A percentile compares a stretch with the other conserved stretches of the same genome.
These are phyloP conservation scores for Leptographium lundbergii DNA, from an alignment of 2,329 filamentous ascomycete species.

Conservation along the genomic window DNA sequence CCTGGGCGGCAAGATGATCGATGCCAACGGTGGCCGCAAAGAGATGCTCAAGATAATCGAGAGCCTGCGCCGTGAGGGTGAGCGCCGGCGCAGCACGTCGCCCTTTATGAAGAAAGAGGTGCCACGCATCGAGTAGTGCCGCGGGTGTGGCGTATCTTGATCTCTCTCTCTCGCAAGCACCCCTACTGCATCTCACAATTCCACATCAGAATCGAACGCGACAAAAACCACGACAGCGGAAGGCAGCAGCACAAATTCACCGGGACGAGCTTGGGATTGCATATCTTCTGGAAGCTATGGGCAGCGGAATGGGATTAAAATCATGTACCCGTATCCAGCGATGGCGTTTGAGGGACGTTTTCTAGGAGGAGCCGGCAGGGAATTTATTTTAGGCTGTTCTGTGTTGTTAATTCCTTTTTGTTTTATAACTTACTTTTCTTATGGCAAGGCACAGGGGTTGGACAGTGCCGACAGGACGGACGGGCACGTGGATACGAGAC, in stretches of 20 bases:
- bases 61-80: conserved; percentile 72
- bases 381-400: not conserved
- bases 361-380: not conserved
- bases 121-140: conserved; percentile 29
- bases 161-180: not conserved
- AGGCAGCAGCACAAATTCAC: not conserved
- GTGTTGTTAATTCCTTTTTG: not conserved
- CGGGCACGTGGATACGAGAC: not conserved
- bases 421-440: not conserved
- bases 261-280: not conserved
- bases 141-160: not conserved
- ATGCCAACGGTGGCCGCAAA: conserved; percentile 68
- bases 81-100: conserved; percentile 48
- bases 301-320: not conserved
- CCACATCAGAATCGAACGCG: too few relatives aligned
- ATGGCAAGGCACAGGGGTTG: not conserved
- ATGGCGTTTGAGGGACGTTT: conserved; percentile 1
- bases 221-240: too few relatives aligned
- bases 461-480: not conserved
- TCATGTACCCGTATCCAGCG: not conserved
- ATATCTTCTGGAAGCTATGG: not conserved
- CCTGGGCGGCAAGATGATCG: conserved; percentile 71
- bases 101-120: conserved; percentile 20
- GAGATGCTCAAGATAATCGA: conserved; percentile 90
- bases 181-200: too few relatives aligned